These are phyloP conservation scores for Dothistroma pini DNA, from an alignment of 2,329 filamentous ascomycete species.

Conservation along the genomic window DNA sequence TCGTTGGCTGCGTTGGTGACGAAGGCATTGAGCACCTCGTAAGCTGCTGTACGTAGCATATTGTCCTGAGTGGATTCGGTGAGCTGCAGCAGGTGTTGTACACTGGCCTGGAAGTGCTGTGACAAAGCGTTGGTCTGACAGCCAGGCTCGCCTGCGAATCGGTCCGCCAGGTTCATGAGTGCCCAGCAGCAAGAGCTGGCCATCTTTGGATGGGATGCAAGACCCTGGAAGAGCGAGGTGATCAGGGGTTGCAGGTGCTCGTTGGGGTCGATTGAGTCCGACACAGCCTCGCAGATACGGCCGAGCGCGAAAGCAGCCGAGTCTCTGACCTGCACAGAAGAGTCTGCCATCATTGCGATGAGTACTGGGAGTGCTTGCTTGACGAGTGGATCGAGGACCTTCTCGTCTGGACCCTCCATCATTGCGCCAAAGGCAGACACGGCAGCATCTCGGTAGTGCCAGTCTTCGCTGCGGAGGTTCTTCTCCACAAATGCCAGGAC, in stretches of 20 bases:
- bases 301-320: conserved; percentile 95
- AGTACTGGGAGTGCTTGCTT: conserved; percentile 92
- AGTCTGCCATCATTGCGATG: conserved; percentile 89
- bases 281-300: conserved; percentile 90
- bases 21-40: conserved; percentile 94
- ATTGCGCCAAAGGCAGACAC: conserved; percentile 97
- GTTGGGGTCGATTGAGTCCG: conserved; percentile 82
- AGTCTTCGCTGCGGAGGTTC: conserved; percentile 86
- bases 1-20: conserved; percentile 87
- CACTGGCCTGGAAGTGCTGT: conserved; percentile 87
- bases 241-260: conserved; percentile 82
- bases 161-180: conserved; percentile 94
- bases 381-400: conserved; percentile 85
- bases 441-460: conserved; percentile 91
- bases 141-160: conserved; percentile 83
- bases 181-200: conserved; percentile 98
- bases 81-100: conserved; percentile 77
- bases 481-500: conserved; percentile 89
- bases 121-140: conserved; percentile 78
- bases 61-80: conserved; percentile 86
- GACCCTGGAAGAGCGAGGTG: conserved; percentile 80
- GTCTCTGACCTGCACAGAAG: conserved; percentile 84
- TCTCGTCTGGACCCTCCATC: conserved; percentile 96
- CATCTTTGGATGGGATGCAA: conserved; percentile 93
- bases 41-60: conserved; percentile 87